Base-by-base conservation (phyloP, 805 yeast species). In the Ascoidea tarda region DNA sequence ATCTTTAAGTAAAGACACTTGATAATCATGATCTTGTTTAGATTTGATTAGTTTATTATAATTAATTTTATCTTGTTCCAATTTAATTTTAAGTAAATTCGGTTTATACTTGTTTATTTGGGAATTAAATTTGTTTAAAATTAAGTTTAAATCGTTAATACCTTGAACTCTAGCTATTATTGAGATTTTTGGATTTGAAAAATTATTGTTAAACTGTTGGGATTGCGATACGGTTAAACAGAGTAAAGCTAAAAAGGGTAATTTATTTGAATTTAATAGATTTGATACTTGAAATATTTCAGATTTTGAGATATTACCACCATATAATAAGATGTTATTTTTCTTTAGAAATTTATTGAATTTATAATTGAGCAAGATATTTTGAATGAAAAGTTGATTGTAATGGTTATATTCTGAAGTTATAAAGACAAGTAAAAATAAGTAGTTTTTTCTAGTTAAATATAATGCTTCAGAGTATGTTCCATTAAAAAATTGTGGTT, bases 271-370 rank as follows among this genome's bases (percentile, higher is more conserved):
- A 53, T 78, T 76, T 55, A 90, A 74, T 46, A 83, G 79, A 61
- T 84, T 82, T 0, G 95, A 84, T 14, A 88, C 81, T 59, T 87
- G 95, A 61, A 78, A 81, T 1, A 91, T 87, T 64, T 91, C 98
- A 21, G 89, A 79, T 53, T 81, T 80, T n/a, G 77, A 75, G 31
- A 84, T 77, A 62, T 87, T 83, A 6, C 96, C 96, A 47, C 90
- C 95, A 98, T 98, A 91, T 1, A 87, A 66, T 3, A 87, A 58
- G 1, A 82, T 63, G 48, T 85, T 75, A 49, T 73, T 75, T 10
- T 38, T 38, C 4, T 38, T 38, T 51, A 79, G 61, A 59, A 73
- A 70, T 45, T 70, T 64, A 12, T 77, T 67, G 52, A 86, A 78
- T 32, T 63, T 65, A 2, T 71, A 74, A 54, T 77, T 71, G 47